phyloP scores from a whole-genome alignment of 768 basidiomycete species.

The Podaxis mareebaensis region DNA sequence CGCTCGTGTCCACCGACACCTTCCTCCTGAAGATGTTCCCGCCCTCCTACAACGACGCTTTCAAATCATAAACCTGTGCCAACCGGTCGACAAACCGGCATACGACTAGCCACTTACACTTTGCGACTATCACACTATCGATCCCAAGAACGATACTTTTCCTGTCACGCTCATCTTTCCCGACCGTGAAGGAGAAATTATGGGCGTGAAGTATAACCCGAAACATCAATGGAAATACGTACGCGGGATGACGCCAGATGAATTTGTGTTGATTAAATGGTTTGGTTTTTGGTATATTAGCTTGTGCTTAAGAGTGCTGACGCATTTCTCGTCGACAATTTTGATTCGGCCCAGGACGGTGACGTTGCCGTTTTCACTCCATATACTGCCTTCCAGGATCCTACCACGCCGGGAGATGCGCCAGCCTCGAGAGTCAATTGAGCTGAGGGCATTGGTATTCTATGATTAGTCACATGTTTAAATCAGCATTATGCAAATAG shows the following conservation, averaged over 20 bases:
- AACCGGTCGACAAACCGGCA: conserved; percentile 50
- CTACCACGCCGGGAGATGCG: conserved; percentile 40
- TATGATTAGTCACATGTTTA: conserved; percentile 32
- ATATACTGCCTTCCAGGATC: conserved; percentile 51
- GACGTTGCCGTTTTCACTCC: conserved; percentile 47
- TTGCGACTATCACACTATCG: conserved; percentile 51
- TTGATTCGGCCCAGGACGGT: conserved; percentile 37
- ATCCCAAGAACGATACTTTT: conserved; percentile 41
- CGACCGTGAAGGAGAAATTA: conserved; percentile 53
- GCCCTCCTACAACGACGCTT: conserved; percentile 47
- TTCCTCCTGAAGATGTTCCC: conserved; percentile 45
- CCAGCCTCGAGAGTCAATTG: conserved; percentile 50
- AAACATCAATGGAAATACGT: conserved; percentile 55
- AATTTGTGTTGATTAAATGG: conserved; percentile 57
- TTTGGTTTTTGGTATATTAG: conserved; percentile 28
- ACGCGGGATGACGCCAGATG: conserved; percentile 46
- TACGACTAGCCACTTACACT: conserved; percentile 52
- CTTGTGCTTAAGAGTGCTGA: neutral
- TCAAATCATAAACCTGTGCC: conserved; percentile 64
- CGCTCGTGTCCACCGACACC: conserved; percentile 50
- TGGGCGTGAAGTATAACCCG: conserved; percentile 44
- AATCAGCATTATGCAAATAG: too few relatives aligned
- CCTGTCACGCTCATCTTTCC: conserved; percentile 48
- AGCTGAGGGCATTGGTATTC: conserved; percentile 51
- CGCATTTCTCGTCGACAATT: conserved; percentile 24